Conservation (phyloP, 2,329 filamentous ascomycete species). For the Bipolaris victoriae region DNA sequence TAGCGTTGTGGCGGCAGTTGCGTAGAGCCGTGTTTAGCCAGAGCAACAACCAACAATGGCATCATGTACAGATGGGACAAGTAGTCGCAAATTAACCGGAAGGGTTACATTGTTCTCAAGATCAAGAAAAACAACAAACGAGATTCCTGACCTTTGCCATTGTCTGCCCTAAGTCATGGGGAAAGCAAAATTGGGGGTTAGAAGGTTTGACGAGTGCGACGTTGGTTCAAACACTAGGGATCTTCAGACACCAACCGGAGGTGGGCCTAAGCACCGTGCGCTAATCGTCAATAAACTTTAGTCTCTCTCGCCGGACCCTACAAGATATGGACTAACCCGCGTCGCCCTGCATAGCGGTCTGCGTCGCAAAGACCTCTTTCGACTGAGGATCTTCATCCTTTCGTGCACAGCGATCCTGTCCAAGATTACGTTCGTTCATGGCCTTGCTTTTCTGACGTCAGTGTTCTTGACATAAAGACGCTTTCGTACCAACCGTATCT, state of each 20-base stretch:
- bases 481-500: constrained; percentile 10
- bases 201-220: constrained; percentile 33
- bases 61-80: background rate
- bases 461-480: constrained; percentile 6
- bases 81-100: background rate
- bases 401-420: constrained; percentile 11
- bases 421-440: constrained; percentile 25
- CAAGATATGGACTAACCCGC: constrained; percentile 28
- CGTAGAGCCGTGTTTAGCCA: constrained; percentile 8
- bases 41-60: constrained; percentile 1
- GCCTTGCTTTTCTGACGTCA: constrained; percentile 8
- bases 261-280: constrained; percentile 23
- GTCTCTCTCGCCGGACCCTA: constrained; percentile 27
- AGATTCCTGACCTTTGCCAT: constrained; percentile 10
- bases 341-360: constrained; percentile 25
- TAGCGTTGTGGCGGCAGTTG: constrained; percentile 10
- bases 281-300: constrained; percentile 36
- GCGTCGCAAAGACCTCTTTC: constrained; percentile 29
- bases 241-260: constrained; percentile 34
- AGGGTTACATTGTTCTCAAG: background rate
- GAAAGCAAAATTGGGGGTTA: constrained; percentile 16
- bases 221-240: constrained; percentile 29
- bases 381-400: constrained; percentile 22
- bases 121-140: background rate
- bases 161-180: constrained; percentile 21